These are phyloP conservation scores for Suhomyces pyralidae DNA, from an alignment of 805 yeast species.

Conservation along the genomic window DNA sequence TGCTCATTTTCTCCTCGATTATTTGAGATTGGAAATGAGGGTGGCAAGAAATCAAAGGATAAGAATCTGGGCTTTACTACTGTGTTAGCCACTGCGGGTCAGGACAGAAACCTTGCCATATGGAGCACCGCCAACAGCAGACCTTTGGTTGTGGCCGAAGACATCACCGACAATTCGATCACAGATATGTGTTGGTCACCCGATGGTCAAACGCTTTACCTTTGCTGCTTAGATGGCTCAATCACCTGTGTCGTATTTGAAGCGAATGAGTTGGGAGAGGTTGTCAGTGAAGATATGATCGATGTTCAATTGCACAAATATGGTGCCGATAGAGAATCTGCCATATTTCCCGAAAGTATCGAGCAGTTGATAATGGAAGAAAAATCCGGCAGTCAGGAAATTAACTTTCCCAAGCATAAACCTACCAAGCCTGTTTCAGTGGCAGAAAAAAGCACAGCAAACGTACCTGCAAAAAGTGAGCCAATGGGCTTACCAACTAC, in stretches of 20 bases:
- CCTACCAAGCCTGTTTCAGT: conserved; percentile 8
- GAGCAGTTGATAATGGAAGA: conserved; percentile 76
- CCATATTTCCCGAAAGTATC: conserved; percentile 83
- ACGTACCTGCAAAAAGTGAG: background rate
- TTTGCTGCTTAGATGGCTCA: conserved; percentile 82
- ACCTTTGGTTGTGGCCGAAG: conserved; percentile 78
- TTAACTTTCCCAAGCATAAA: conserved; percentile 6
- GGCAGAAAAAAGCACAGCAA: conserved; percentile 11
- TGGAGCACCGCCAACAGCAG: conserved; percentile 80
- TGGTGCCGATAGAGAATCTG: conserved; percentile 83
- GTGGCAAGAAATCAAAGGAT: conserved; percentile 11
- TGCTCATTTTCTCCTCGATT: conserved; percentile 70
- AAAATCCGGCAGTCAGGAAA: conserved; percentile 33
- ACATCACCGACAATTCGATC: conserved; percentile 70
- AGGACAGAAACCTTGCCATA: conserved; percentile 80
- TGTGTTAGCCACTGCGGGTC: conserved; percentile 93
- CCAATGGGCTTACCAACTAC: conserved; percentile 1
- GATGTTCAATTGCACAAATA: conserved; percentile 71
- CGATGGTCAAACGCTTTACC: conserved; percentile 67
- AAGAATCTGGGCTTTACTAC: conserved; percentile 48
- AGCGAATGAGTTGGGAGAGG: conserved; percentile 57
- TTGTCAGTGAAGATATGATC: conserved; percentile 61
- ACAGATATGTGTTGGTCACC: conserved; percentile 91
- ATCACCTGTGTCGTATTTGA: conserved; percentile 68
- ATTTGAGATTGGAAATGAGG: conserved; percentile 37